Conservation (phyloP, 2,329 filamentous ascomycete genomes). For the Verticillium nubilum region DNA sequence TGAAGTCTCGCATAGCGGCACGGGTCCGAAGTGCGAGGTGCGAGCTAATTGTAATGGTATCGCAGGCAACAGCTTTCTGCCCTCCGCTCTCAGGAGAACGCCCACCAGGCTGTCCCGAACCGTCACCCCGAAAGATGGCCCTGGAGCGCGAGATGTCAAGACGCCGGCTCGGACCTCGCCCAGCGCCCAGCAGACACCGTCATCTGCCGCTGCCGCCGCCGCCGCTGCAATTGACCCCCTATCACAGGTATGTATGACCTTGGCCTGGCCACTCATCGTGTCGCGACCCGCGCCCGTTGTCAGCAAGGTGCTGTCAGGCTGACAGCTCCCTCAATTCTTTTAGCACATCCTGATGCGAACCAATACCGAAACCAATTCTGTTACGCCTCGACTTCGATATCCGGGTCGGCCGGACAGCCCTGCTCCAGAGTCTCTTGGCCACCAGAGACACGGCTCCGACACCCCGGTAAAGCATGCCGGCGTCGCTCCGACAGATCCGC, state of each 20-base stretch:
- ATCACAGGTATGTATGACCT: slow-evolving; percentile 17
- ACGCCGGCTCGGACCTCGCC: slow-evolving; percentile 10
- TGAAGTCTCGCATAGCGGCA: background rate
- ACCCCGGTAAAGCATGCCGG: slow-evolving; percentile 27
- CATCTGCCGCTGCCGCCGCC: background rate
- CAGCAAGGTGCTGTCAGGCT: background rate
- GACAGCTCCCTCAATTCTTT: background rate
- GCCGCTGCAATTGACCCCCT: slow-evolving; percentile 20
- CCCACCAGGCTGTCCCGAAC: slow-evolving; percentile 8
- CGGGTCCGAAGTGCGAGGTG: background rate
- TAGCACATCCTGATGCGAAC: slow-evolving; percentile 63
- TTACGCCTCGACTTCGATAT: slow-evolving; percentile 46
- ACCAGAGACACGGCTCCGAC: slow-evolving; percentile 36
- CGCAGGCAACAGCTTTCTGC: slow-evolving; percentile 4
- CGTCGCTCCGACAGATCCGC: slow-evolving; percentile 33
- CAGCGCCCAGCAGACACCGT: slow-evolving; percentile 6
- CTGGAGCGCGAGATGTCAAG: slow-evolving; percentile 9
- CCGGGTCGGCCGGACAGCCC: slow-evolving; percentile 48
- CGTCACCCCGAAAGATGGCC: slow-evolving; percentile 8
- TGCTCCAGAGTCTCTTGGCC: slow-evolving; percentile 26
- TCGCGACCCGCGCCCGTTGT: background rate
- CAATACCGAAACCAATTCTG: slow-evolving; percentile 54
- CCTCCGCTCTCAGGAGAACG: slow-evolving; percentile 10
- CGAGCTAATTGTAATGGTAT: background rate
- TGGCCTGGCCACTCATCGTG: background rate